These are phyloP conservation scores for Pneumocystis oryctolagi DNA, from an alignment of 1,139 yeast genomes.

Conservation along the genomic window DNA sequence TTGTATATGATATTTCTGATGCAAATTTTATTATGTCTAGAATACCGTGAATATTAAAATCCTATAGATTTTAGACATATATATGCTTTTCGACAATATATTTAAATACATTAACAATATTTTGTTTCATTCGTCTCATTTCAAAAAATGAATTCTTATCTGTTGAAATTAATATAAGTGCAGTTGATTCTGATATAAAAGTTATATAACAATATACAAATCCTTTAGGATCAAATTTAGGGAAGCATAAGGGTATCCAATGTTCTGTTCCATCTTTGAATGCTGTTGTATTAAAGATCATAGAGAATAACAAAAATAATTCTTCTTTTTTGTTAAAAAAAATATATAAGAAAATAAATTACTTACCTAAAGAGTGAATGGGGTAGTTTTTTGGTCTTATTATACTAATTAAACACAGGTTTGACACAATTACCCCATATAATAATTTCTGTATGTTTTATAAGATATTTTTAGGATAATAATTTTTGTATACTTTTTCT, in stretches of 20 bases:
- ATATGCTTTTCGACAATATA: background rate
- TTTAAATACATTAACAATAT: constrained; percentile 28
- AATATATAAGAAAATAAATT: background rate
- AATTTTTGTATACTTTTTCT: constrained; percentile 19
- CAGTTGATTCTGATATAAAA: constrained; percentile 38
- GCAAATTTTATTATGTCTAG: constrained; percentile 19
- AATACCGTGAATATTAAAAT: background rate
- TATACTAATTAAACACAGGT: constrained; percentile 42
- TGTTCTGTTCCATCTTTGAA: constrained; percentile 51
- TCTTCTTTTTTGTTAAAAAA: constrained; percentile 27
- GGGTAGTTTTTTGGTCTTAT: constrained; percentile 51
- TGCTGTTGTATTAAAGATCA: constrained; percentile 41
- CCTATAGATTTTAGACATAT: background rate
- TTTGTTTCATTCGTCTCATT: constrained; percentile 45
- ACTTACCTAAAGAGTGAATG: constrained; percentile 37
- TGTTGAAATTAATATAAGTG: constrained; percentile 62
- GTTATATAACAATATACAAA: constrained; percentile 70
- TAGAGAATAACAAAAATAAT: constrained; percentile 45
- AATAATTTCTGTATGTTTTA: constrained; percentile 24
- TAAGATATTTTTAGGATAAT: background rate
- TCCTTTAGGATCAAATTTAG: constrained; percentile 77
- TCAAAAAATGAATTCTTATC: constrained; percentile 70
- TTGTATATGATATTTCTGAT: constrained; percentile 31
- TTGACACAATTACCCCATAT: constrained; percentile 43
- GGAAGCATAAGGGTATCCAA: constrained; percentile 89